Percentiles rank a stretch among this genome's conserved stretches.
phyloP scores from a whole-genome alignment of 2,329 filamentous ascomycete species.

The Ophiognomonia clavigignenti-juglandacearum region DNA sequence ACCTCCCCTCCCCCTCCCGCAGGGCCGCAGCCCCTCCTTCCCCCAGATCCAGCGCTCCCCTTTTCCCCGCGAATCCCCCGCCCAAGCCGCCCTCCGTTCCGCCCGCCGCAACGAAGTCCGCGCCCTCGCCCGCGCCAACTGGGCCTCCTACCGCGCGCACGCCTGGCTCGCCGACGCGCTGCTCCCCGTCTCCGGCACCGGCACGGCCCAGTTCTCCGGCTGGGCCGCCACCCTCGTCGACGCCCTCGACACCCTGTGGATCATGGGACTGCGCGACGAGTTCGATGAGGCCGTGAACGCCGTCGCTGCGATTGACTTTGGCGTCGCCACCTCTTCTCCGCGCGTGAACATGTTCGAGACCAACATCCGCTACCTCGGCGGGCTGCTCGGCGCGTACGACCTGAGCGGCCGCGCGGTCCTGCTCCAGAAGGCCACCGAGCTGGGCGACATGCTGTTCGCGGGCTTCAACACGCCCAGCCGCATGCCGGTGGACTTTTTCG shows the following conservation, averaged over 20 bases:
- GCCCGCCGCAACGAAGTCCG: constrained; percentile 29
- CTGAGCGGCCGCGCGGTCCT: constrained; percentile 32
- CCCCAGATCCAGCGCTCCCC: constrained; percentile 33
- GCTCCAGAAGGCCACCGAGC: constrained; percentile 37
- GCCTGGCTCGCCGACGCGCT: constrained; percentile 47
- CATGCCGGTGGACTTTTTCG: constrained; percentile 43
- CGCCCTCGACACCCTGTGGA: constrained; percentile 44
- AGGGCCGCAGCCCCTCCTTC: constrained; percentile 16
- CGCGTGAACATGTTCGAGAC: constrained; percentile 40
- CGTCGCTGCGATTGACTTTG: constrained; percentile 34
- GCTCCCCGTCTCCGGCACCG: constrained; percentile 36
- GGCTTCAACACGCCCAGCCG: constrained; percentile 41
- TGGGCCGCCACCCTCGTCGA: constrained; percentile 51
- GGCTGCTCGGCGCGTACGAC: constrained; percentile 26
- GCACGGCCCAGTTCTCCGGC: constrained; percentile 39
- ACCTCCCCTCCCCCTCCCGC: constrained; percentile 22
- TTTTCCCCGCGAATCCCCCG: constrained; percentile 23
- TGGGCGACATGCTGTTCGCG: constrained; percentile 40
- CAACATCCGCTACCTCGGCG: constrained; percentile 40
- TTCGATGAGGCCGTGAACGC: constrained; percentile 43
- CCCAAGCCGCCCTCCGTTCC: constrained; percentile 22
- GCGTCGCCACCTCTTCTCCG: constrained; percentile 25
- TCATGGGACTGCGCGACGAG: constrained; percentile 44
- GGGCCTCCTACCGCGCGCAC: constrained; percentile 40
- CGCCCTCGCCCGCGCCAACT: constrained; percentile 29